Base-by-base conservation (phyloP, 78 protist genomes). In the Speleostelium caveatum region DNA sequence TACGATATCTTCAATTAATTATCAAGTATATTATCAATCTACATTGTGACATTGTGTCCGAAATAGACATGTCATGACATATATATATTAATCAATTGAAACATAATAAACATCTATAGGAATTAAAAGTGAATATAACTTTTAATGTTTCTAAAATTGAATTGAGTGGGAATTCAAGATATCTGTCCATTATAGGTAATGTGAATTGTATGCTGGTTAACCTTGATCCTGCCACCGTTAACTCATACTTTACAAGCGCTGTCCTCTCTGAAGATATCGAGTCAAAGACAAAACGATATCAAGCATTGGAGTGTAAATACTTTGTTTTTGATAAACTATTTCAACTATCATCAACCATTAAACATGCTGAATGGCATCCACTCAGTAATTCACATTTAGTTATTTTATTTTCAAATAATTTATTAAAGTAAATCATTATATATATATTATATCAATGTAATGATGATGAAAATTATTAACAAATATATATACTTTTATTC, bases 321-420 rank as follows among this genome's bases (percentile, higher is more conserved):
- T 79, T 38, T 28, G 35, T 26, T 30, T 55, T 53, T 19, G 59
- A 65, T 39, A 67, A 41, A 22, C 12, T 58, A 55, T 51, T 79
- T 53, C 51, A 69, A 42, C 30, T 16, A 51, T 51, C 59, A n/a
- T 38, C 16, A 19, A 67, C n/a, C 60, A 79, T 79, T 26, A 28
- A 49, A 35, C 88, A 79, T 38, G 55, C 56, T 14, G 88, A 79
- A 38, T 79, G 88, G 88, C 88, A 79, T 67, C 88, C 88, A 67
- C 39, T 67, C 35, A 67, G 76, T 38, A 79, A 56, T 66, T 56
- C 53, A 67, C 88, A 79, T 79, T 56, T 79, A 36, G 26, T 67
- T 16, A 55, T 79, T 6, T 38, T 79, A 80, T 68, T 56, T 68
- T 80, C 89, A 26, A 68, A 65, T 39, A 68, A 68, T 80, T 22